Evolutionary conservation across 1,284 basidiomycete genomes (phyloP).

Genomic region (Cutaneotrichosporon sp.): DNA sequence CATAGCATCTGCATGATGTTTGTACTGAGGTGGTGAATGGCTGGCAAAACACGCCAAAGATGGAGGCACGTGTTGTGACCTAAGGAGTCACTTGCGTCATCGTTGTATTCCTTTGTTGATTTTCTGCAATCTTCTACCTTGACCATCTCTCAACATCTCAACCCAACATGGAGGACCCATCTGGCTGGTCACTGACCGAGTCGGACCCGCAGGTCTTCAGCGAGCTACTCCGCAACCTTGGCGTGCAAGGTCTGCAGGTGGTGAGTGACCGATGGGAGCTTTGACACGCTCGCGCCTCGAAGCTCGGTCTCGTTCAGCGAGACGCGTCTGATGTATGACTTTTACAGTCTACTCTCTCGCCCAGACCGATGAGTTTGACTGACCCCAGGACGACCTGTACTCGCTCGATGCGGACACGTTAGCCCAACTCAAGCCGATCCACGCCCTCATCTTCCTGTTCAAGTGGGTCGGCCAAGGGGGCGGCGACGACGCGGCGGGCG

Average conservation of each 20-base stretch:
- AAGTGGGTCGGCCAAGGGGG: constrained; percentile 70
- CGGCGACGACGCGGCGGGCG: constrained; percentile 52
- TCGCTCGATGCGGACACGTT: constrained; percentile 74
- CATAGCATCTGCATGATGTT: constrained; percentile 15
- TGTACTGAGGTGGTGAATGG: not conserved
- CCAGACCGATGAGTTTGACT: not conserved
- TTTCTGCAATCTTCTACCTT: constrained; percentile 4
- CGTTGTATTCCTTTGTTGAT: constrained; percentile 10
- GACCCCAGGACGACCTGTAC: constrained; percentile 71
- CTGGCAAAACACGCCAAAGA: not conserved
- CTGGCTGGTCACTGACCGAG: constrained; percentile 54
- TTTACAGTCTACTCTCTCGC: no score
- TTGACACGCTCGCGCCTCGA: no score
- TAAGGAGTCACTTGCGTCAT: constrained; percentile 13
- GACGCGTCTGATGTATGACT: no score
- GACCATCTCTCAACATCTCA: constrained; percentile 3
- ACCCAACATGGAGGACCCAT: constrained; percentile 40
- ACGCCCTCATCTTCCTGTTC: constrained; percentile 88
- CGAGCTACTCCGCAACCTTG: constrained; percentile 53
- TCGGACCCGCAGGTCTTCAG: constrained; percentile 56
- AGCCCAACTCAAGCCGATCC: constrained; percentile 70
- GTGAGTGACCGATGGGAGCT: constrained; percentile 30
- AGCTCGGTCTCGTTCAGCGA: no score
- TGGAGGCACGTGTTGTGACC: not conserved
- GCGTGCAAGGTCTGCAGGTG: constrained; percentile 56